Evolutionary conservation across 2,329 filamentous ascomycete species (phyloP).

Genomic region (Clarireedia paspali): DNA sequence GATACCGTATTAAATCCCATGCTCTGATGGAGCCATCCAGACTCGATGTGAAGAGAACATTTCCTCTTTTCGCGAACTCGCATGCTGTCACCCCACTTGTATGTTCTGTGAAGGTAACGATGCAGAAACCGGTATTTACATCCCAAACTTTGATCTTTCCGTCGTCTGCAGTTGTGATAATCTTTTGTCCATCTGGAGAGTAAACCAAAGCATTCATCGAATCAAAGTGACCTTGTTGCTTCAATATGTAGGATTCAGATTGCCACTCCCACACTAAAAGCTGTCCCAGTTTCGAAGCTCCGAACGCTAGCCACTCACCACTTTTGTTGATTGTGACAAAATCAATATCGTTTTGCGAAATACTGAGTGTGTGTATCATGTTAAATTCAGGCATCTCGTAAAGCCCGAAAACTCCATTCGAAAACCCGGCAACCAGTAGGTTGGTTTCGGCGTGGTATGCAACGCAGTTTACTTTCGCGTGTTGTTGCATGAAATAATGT

Average conservation of each 20-base stretch:
- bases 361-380: slow-evolving; percentile 85
- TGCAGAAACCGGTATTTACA: slow-evolving; percentile 90
- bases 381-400: slow-evolving; percentile 97
- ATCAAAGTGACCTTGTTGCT: slow-evolving; percentile 96
- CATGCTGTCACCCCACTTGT: slow-evolving; percentile 89
- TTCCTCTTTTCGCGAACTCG: slow-evolving; percentile 91
- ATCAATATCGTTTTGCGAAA: slow-evolving; percentile 95
- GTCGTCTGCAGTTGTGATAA: slow-evolving; percentile 91
- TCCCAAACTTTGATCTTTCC: slow-evolving; percentile 99
- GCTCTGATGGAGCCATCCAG: slow-evolving; percentile 90
- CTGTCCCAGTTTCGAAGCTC: slow-evolving; percentile 89
- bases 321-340: slow-evolving; percentile 89
- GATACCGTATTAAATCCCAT: slow-evolving; percentile 92
- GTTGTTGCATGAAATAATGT: slow-evolving; percentile 90
- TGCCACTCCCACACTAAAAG: slow-evolving; percentile 99
- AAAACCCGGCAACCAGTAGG: slow-evolving; percentile 94
- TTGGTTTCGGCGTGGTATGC: slow-evolving; percentile 80
- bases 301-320: slow-evolving; percentile 96
- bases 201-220: slow-evolving; percentile 91
- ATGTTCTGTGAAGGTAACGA: slow-evolving; percentile 97
- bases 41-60: slow-evolving; percentile 91
- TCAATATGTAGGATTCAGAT: slow-evolving; percentile 96
- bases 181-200: slow-evolving; percentile 84
- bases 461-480: slow-evolving; percentile 81
- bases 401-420: slow-evolving; percentile 84